A percentile compares a stretch with the other conserved stretches of the same genome.
Evolutionary conservation across 1,139 yeast genomes (phyloP).

Genomic region (Candida labiduridarum): DNA sequence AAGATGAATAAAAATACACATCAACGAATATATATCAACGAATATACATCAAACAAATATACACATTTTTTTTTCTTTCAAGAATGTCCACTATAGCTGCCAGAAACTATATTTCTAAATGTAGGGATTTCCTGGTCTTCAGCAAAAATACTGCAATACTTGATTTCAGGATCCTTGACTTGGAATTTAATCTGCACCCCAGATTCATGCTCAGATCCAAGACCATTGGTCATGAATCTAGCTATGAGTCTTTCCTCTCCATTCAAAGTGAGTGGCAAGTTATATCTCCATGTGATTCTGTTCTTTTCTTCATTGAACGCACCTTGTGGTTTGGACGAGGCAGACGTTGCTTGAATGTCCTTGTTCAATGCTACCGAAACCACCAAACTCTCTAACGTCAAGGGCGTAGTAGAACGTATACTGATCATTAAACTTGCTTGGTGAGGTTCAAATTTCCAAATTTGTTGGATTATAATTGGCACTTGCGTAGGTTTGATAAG

Average conservation of each 20-base stretch:
- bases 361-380: constrained; percentile 63
- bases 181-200: constrained; percentile 73
- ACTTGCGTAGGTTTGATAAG: constrained; percentile 49
- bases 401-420: constrained; percentile 50
- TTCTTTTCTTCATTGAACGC: constrained; percentile 82
- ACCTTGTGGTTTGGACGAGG: constrained; percentile 89
- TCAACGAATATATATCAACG: too few species aligned
- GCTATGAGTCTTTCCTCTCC: constrained; percentile 67
- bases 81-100: constrained; percentile 37
- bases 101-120: constrained; percentile 37
- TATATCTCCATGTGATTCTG: constrained; percentile 83
- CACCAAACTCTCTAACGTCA: constrained; percentile 60
- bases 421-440: constrained; percentile 86
- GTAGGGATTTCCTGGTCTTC: constrained; percentile 29
- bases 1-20: constrained; percentile 9
- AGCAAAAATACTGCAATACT: constrained; percentile 25
- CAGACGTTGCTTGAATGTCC: constrained; percentile 57
- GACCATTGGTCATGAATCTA: constrained; percentile 65
- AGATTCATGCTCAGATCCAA: constrained; percentile 64
- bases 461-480: constrained; percentile 77
- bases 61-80: not conserved
- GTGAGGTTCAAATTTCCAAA: constrained; percentile 84
- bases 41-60: not conserved
- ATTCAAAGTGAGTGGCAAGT: constrained; percentile 46
- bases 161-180: constrained; percentile 30